Base-by-base conservation (phyloP, 192 early-diverging fungal genomes). In the Dissophora globulifera region DNA sequence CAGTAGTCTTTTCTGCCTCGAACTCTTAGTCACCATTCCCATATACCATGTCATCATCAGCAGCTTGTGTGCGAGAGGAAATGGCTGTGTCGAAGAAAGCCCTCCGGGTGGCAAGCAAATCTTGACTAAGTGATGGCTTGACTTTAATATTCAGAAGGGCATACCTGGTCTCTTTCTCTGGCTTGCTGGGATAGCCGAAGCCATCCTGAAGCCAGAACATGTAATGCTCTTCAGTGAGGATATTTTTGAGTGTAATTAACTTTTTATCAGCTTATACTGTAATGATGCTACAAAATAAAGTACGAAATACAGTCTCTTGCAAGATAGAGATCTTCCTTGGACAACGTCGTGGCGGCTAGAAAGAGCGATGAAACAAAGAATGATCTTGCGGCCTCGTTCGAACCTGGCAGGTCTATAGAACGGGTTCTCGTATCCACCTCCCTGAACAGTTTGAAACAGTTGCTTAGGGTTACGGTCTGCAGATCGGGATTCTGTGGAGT, bases 341-440 rank as follows among this genome's bases (percentile, higher is more conserved):
- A 66, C n/a, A 66, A 22, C 23, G 12, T 54, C 26, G 52, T 66
- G 23, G 52, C 63, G 25, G 41, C 45, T 10, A 26, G 22, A 12
- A 66, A 7, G n/a, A 45, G n/a, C 43, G 43, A 54, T 32, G 20
- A 19, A 23, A 60, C 67, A 1, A 60, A 22, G 38, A 69, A 45
- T 30, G 67, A 69, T 19, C 27, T 53, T 43, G 67, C 46, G 10
- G 57, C 25, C 42, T 69, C 67, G 10, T 60, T 69, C 7, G 67
- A 46, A 5, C 57, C 56, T n/a, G 19, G 3, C 20, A 53, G 30
- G 0, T 19, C 43, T 10, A 68, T 33, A 1, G 32, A 46, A 0
- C 31, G n/a, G 13, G 31, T 26, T 4, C 46, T 40, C 16, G 4
- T 16, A 32, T 40, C 27, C 26, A 68, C 20, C 55, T 68, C 65